Base-by-base conservation (phyloP, 2,329 filamentous ascomycete genomes). In the Phoma herbarum region DNA sequence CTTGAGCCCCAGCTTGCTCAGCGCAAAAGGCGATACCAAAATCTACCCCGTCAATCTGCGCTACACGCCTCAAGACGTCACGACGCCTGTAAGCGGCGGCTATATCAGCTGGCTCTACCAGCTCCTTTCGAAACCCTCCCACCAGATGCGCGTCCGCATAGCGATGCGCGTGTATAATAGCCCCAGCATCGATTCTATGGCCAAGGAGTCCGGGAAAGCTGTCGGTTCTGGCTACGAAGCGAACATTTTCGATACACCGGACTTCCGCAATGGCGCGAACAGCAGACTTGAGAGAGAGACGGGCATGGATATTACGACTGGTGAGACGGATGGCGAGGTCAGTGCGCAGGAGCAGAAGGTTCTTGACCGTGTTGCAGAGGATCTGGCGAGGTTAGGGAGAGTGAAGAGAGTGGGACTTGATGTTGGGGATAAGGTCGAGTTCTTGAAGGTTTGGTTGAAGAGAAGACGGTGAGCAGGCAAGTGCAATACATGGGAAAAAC, bases 41-140 rank as follows among this genome's bases (percentile, higher is more conserved):
- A 92, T 99, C 66, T 98, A 96, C 79, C 93, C 95, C 1, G 85
- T 99, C 60, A 96, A 90, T 76, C 82, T 99, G 62, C 88, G 93
- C 51, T 99, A 98, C 77, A 90, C 92, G 0, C 91, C 94, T 0
- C 85, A 90, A 4, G 93, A 98, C 74, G 88, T 98, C 58, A 96
- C 94, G 0, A 97, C 95, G 0, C 94, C 95, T 0, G 81, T 99
- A 0, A 93, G 95, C 0, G 88, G 89, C 12, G 84, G 84, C 26
- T 93, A 91, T 76, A 50, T 85, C 6, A 80, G 80, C 2, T 97
- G 97, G 75, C 73, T 97, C 9, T 99, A 93, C 93, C 90, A 89
- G 52, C 82, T 98, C 9, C 86, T 97, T 31, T 91, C 90, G 42
- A 87, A 89, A 46, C 91, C 93, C 1, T 96, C 91, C 1, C 95